Percentiles rank a stretch among this genome's conserved stretches.
Evolutionary conservation across 495 filamentous ascomycete genomes (phyloP).

Genomic region (Annulohypoxylon moriforme): DNA sequence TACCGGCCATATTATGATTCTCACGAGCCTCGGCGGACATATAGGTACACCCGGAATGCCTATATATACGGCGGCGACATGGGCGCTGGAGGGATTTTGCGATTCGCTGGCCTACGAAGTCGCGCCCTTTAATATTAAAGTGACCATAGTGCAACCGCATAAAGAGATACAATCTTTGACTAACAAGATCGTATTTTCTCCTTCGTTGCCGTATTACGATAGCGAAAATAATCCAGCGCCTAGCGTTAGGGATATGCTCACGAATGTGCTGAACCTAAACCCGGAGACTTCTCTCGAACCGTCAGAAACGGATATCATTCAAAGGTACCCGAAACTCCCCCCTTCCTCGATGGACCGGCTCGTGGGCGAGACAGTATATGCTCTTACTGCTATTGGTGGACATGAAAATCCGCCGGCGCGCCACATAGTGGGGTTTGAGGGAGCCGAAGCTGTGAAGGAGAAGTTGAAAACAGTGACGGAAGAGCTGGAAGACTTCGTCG

Average conservation of each 20-base stretch:
- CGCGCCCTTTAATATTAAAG: slow-evolving; percentile 95
- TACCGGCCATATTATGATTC: slow-evolving; percentile 87
- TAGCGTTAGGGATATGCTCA: slow-evolving; percentile 81
- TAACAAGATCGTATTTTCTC: slow-evolving; percentile 84
- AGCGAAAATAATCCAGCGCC: slow-evolving; percentile 80
- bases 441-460: slow-evolving; percentile 88
- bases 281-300: slow-evolving; percentile 63
- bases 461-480: slow-evolving; percentile 96
- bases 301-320: slow-evolving; percentile 66
- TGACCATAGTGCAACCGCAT: slow-evolving; percentile 91
- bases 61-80: slow-evolving; percentile 90
- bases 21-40: slow-evolving; percentile 90
- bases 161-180: slow-evolving; percentile 85
- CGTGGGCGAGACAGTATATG: slow-evolving; percentile 89
- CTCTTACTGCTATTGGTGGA: slow-evolving; percentile 88
- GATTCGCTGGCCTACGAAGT: slow-evolving; percentile 97
- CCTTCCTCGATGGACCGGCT: slow-evolving; percentile 72
- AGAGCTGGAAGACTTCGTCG: slow-evolving; percentile 95
- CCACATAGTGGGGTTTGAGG: slow-evolving; percentile 94
- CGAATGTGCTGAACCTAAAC: slow-evolving; percentile 71
- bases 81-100: slow-evolving; percentile 98
- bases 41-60: slow-evolving; percentile 92
- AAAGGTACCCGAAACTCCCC: slow-evolving; percentile 77
- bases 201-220: slow-evolving; percentile 78
- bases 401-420: slow-evolving; percentile 95